Base-by-base conservation (phyloP, 169 alveolate genomes). In the Perkinsus chesapeaki region DNA sequence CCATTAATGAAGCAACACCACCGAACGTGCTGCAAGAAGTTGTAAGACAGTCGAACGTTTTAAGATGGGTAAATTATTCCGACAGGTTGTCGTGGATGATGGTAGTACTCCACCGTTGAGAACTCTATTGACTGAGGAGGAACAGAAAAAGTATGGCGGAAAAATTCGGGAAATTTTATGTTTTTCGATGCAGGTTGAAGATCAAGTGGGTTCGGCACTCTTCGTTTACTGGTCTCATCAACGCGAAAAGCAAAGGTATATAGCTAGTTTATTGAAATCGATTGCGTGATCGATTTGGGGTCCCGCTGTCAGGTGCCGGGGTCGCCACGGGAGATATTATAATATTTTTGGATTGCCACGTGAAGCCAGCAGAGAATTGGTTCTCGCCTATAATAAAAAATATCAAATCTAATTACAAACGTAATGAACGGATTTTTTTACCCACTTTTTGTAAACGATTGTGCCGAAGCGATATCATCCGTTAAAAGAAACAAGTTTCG, bases 301-400 rank as follows among this genome's bases (percentile, higher is more conserved):
- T 43, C 16, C 16, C 60, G 60, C 16, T 16, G 60, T 43, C 82
- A n/a, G 96, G 96, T 16, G 96, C 94, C 5, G 95, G 90, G 19
- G 94, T 93, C 0, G 94, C 96, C 0, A 93, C 39, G 12, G 94
- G 95, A 3, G 94, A 94, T 39, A 94, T 94, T 5, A 92, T 95
- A 39, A 96, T 94, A 0, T 95, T 95, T 93, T 93, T 94, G 93
- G 97, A 95, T 91, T 95, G 97, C 91, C 97, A 95, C 73, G 95
- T 95, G 39, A 93, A 95, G 39, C 97, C 97, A 34, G 94, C 94
- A 93, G 94, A 95, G 9, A 95, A 95, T 73, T 95, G 97, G 97
- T 92, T 91, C 23, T 43, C 91, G 31, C 93, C 91, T 1, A 90
- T 94, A 0, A 92, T 92, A 10, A 91, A 93, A 36, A 90, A 92